Conservation (phyloP, 1,284 basidiomycete genomes). For the Schizophyllum commune region DNA sequence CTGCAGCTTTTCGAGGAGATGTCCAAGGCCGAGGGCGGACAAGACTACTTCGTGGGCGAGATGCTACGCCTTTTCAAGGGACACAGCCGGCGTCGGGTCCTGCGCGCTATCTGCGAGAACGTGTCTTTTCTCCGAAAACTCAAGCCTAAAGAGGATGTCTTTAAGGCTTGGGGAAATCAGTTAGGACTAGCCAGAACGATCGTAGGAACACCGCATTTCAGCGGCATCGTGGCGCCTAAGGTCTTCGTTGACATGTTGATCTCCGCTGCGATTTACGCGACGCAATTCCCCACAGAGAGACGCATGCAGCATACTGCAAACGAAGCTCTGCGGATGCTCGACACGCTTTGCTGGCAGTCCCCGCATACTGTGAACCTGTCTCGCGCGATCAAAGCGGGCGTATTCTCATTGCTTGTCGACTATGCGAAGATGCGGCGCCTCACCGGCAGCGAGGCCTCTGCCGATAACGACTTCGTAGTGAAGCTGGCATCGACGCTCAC, state of each 20-base stretch:
- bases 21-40: too few relatives aligned
- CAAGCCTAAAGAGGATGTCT: background rate
- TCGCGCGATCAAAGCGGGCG: background rate
- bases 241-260: background rate
- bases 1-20: background rate
- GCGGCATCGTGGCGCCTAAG: background rate
- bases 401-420: background rate
- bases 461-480: background rate
- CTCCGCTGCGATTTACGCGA: background rate
- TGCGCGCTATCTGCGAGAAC: background rate
- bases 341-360: background rate
- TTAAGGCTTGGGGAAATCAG: background rate
- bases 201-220: background rate
- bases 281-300: background rate
- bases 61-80: background rate
- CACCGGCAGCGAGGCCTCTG: background rate
- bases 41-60: background rate
- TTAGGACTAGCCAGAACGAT: background rate
- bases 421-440: background rate
- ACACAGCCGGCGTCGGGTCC: background rate
- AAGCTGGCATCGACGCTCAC: background rate
- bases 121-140: background rate
- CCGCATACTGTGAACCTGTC: background rate
- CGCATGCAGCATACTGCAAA: background rate
- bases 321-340: background rate